Evolutionary conservation across 495 filamentous ascomycete genomes (phyloP).

Genomic region (Chaetomium fimeti): DNA sequence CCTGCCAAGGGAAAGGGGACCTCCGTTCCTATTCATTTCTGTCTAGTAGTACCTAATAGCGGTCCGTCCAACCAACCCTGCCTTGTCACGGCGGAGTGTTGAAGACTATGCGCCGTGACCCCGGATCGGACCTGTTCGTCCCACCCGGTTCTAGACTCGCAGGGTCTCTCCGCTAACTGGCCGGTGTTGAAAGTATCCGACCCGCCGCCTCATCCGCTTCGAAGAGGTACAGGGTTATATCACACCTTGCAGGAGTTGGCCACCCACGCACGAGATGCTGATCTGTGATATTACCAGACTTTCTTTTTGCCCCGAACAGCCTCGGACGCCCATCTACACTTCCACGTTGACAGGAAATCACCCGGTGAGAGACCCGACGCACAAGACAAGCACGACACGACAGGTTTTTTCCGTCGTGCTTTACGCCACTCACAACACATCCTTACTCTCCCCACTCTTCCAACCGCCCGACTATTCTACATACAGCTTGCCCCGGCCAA

Average conservation of each 20-base stretch:
- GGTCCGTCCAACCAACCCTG: constrained; percentile 8
- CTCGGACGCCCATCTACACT: background rate
- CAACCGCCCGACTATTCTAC: too few relatives aligned
- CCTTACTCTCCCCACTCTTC: background rate
- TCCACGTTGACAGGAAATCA: background rate
- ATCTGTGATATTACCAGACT: constrained; percentile 15
- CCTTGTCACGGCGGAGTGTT: background rate
- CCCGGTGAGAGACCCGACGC: background rate
- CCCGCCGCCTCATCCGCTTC: constrained; percentile 9
- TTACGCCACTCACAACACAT: background rate
- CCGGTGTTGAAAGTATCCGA: background rate
- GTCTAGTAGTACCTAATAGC: background rate
- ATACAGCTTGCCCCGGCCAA: background rate
- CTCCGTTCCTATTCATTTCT: background rate
- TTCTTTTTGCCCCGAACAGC: background rate
- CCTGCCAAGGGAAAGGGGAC: background rate
- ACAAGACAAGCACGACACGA: background rate
- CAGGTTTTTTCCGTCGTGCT: background rate
- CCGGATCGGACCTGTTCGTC: constrained; percentile 1
- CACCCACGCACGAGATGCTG: constrained; percentile 19
- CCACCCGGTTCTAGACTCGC: constrained; percentile 15
- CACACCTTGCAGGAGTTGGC: constrained; percentile 11
- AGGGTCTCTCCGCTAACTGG: constrained; percentile 2
- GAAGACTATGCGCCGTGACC: background rate
- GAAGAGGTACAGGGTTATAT: constrained; percentile 10